Base-by-base conservation (phyloP, 164 flowering plant species). In the Vitis amurensis region DNA sequence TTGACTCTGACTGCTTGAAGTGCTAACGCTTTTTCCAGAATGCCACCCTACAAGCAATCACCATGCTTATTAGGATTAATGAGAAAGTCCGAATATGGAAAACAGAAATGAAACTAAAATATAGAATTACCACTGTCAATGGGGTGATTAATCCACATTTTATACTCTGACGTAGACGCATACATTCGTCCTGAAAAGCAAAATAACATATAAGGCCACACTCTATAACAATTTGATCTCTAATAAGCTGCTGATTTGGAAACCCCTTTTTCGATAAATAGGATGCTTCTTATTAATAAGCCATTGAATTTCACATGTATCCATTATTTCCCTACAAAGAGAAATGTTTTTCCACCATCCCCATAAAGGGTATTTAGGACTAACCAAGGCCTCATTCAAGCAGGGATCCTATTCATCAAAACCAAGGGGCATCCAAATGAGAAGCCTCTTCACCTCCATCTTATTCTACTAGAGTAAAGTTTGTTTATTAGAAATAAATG, bases 111-210 rank as follows among this genome's bases (percentile, higher is more conserved):
- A 23, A 48, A 59, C 10, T 11, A 27, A 55, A 29, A 74, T 2
- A 55, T 50, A 60, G 51, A 67, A 67, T 81, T 90, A 95, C 99
- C 98, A 95, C 96, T 49, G 94, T 93, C 79, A 91, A 74, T 58
- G 89, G 83, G 65, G 75, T 85, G 63, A 95, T 85, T n/a, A 91
- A 78, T 74, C 99, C 99, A 88, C 94, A 93, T 69, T 90, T 95
- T 68, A 95, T 95, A 69, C 99, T 91, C 79, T 93, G 98, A 50
- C 97, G 91, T 55, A 95, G 80, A 51, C 98, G 88, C 78, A 84
- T 93, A 84, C 98, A 93, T 76, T 95, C 99, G 63, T 93, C 99
- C 99, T 95, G 61, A 66, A n/a, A 72, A 30, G 17, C 29, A 71
- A 59, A 72, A 15, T 4, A 78, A 55, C 29, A 50, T 11, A 63